Evolutionary conservation across 768 basidiomycete genomes (phyloP), one percentile per base, ranked within the genome.

Genomic region (Clathrus columnatus): DNA sequence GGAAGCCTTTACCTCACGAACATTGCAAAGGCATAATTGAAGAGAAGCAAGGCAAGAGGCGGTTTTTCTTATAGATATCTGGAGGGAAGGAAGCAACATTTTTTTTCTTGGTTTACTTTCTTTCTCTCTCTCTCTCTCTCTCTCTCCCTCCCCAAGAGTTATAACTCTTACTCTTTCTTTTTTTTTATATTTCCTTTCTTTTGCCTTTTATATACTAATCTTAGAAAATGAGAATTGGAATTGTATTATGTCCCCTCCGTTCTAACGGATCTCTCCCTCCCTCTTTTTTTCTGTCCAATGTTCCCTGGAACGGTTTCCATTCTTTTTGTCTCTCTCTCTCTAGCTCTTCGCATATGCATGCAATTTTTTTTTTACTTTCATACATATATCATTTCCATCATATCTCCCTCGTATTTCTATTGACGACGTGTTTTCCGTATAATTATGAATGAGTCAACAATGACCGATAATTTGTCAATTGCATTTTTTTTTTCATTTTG

Each of bases 21-120:
- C 91, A 93, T 68, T 80, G 85, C 65, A 85, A 84, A 72, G 82
- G 90, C 49, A 67, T 75, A 44, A 73, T 79, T 36, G 85, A 90
- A 56, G 90, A 90, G 68, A 91, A 82, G 72, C 67, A 79, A 67
- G 68, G 70, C 59, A 91, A 86, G 73, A 78, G 79, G 67, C 77
- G 80, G 62, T 87, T 92, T 70, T 91, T 91, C 65, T 64, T 32
- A 48, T 43, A 42, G 49, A 57, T 14, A 21, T 23, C 6, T 49
- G 46, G 11, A 26, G 47, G 53, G 27, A 29, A 41, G 30, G 27
- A 27, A 17, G n/a, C 20, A 18, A 20, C 56, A 16, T 59, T 30
- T 50, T 54, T 48, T 30, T 24, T 51, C 24, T 48, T 48, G 48
- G 48, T 51, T 11, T 55, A 21, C 64, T 60, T 60, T 57, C 58